Conservation (phyloP, 75 land plant species). For the Isoetes taiwanensis region DNA sequence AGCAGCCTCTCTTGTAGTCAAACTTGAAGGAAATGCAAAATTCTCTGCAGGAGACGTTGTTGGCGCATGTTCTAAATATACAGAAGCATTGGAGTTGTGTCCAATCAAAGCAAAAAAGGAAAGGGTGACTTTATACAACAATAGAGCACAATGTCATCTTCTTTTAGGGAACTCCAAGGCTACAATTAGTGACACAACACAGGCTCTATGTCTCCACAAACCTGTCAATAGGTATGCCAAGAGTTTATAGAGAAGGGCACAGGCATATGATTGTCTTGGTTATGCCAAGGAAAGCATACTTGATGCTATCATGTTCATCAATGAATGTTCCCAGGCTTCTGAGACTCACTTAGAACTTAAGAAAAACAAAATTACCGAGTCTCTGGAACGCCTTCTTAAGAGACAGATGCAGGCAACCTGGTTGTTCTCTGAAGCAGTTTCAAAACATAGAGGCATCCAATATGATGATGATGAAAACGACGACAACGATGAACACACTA, state of each 20-base stretch:
- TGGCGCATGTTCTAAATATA: conserved; percentile 83
- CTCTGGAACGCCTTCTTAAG: conserved; percentile 82
- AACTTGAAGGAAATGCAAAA: conserved; percentile 86
- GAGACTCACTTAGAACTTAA: conserved; percentile 62
- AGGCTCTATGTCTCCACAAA: conserved; percentile 79
- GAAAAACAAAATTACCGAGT: conserved; percentile 75
- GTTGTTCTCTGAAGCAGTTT: conserved; percentile 81
- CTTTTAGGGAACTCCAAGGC: conserved; percentile 64
- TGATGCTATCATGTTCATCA: conserved; percentile 93
- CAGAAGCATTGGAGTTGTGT: conserved; percentile 82
- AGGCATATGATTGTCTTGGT: conserved; percentile 92
- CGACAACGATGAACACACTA: conserved; percentile 27
- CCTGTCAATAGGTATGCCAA: conserved; percentile 90
- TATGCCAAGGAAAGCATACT: conserved; percentile 88
- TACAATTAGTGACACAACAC: conserved; percentile 91
- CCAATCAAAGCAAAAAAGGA: conserved; percentile 83
- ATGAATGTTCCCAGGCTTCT: conserved; percentile 75
- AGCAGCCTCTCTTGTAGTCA: conserved; percentile 87
- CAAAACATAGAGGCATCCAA: conserved; percentile 51
- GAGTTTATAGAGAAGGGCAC: conserved; percentile 96
- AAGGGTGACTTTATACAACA: conserved; percentile 83
- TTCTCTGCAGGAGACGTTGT: conserved; percentile 87
- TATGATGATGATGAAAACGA: conserved; percentile 42
- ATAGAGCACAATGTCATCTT: conserved; percentile 89
- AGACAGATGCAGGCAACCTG: conserved; percentile 95